A percentile compares a stretch with the other conserved stretches of the same genome.
These are phyloP conservation scores for Termitomyces sp. DNA, from an alignment of 768 basidiomycete genomes.

Conservation along the genomic window DNA sequence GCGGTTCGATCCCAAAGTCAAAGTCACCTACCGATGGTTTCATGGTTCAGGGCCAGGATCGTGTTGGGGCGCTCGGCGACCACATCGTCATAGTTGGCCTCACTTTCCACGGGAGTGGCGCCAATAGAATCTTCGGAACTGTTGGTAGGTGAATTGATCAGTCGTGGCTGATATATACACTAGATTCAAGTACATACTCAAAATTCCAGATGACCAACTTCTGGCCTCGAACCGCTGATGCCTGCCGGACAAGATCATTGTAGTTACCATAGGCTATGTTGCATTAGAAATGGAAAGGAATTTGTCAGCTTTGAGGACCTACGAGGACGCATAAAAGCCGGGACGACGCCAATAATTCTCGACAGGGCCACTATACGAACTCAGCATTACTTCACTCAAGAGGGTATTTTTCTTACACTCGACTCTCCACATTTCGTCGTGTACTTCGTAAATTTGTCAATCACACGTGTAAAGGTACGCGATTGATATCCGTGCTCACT, in stretches of 20 bases:
- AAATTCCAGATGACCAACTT: constrained; percentile 32
- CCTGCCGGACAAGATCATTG: constrained; percentile 40
- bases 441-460: constrained; percentile 20
- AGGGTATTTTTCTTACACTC: constrained; percentile 26
- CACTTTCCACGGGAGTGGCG: constrained; percentile 25
- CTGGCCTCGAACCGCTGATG: constrained; percentile 27
- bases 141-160: not conserved
- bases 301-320: not conserved
- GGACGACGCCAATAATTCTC: constrained; percentile 34
- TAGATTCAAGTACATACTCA: constrained; percentile 8
- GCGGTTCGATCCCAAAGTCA: not conserved
- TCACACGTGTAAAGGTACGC: not conserved
- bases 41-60: constrained; percentile 37
- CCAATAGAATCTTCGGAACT: constrained; percentile 35
- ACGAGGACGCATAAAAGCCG: constrained; percentile 46
- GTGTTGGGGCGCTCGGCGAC: constrained; percentile 25
- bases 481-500: constrained; percentile 18
- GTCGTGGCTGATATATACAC: not conserved
- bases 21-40: constrained; percentile 24
- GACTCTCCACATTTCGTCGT: constrained; percentile 39
- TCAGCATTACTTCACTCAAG: not conserved
- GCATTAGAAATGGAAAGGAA: not conserved
- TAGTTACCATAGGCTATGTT: constrained; percentile 37
- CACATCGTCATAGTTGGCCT: constrained; percentile 22
- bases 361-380: constrained; percentile 29